Conservation (phyloP, 2,329 filamentous ascomycete genomes). For the Dothiorella sarmentorum region DNA sequence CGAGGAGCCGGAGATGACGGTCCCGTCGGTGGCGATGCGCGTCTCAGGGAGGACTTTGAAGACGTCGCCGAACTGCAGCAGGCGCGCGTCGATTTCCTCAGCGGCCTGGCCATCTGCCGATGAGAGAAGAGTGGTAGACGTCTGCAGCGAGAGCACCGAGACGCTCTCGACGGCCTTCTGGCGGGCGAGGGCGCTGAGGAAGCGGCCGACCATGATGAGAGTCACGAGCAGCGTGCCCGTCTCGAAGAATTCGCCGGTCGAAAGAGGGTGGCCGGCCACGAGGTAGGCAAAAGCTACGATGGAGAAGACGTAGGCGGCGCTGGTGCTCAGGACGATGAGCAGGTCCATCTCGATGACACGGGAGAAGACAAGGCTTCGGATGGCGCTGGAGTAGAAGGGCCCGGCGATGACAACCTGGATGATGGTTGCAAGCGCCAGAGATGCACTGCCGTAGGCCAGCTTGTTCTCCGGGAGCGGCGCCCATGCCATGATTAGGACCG, state of each 20-base stretch:
- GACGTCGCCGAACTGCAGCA: constrained; percentile 68
- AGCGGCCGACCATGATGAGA: constrained; percentile 52
- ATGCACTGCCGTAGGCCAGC: constrained; percentile 53
- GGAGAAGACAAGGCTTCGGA: constrained; percentile 58
- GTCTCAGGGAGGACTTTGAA: constrained; percentile 63
- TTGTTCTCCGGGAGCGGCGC: constrained; percentile 47
- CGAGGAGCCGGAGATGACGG: constrained; percentile 57
- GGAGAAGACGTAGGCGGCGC: constrained; percentile 62
- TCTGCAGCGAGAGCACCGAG: constrained; percentile 57
- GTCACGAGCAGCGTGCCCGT: constrained; percentile 54
- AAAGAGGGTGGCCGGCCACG: constrained; percentile 34
- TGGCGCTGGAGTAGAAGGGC: constrained; percentile 63
- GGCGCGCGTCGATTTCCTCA: constrained; percentile 59
- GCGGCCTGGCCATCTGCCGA: constrained; percentile 26
- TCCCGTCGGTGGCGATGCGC: constrained; percentile 66
- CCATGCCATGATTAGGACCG: constrained; percentile 64
- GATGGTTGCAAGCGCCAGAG: constrained; percentile 61
- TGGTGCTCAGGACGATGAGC: constrained; percentile 64
- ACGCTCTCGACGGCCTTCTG: constrained; percentile 49
- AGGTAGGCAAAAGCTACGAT: constrained; percentile 47
- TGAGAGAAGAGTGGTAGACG: constrained; percentile 51
- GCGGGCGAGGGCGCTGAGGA: constrained; percentile 49
- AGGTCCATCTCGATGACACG: constrained; percentile 65
- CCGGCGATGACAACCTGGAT: constrained; percentile 61
- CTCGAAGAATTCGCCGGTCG: constrained; percentile 48